phyloP scores from a whole-genome alignment of 192 early-diverging fungal species.

The Rhizophlyctis rosea region DNA sequence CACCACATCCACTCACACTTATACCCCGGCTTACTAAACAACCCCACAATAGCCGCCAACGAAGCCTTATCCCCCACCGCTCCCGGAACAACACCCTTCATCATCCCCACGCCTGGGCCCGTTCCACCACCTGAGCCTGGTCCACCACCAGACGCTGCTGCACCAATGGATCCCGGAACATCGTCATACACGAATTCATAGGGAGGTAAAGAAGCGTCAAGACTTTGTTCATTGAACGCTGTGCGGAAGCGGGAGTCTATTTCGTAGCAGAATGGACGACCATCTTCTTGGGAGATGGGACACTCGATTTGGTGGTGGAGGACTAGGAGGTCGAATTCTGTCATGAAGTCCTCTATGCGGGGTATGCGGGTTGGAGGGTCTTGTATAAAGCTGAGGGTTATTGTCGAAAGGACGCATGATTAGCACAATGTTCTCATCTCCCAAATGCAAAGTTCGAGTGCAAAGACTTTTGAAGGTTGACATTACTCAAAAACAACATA shows the following conservation, averaged over 20 bases:
- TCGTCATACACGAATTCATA: conserved; percentile 30
- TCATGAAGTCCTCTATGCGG: conserved; percentile 53
- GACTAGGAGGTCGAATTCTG: conserved; percentile 50
- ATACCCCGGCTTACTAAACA: conserved; percentile 24
- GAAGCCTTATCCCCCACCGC: conserved; percentile 8
- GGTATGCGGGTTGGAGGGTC: conserved; percentile 36
- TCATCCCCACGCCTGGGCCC: background rate
- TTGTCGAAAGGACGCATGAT: background rate
- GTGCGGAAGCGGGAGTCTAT: conserved; percentile 41
- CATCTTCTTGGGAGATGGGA: conserved; percentile 52
- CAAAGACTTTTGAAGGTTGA: background rate
- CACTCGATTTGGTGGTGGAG: conserved; percentile 42
- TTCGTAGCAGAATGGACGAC: conserved; percentile 54
- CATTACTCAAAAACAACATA: conserved; percentile 16
- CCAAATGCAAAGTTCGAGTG: background rate
- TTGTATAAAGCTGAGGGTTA: conserved; percentile 47
- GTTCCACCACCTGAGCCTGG: background rate
- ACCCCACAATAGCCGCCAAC: conserved; percentile 23
- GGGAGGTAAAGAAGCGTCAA: conserved; percentile 34
- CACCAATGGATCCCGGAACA: too few species aligned
- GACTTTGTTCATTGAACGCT: conserved; percentile 33
- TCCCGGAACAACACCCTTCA: background rate
- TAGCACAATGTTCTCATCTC: background rate
- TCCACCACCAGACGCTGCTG: background rate
- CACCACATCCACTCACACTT: conserved; percentile 13